Percentiles rank a stretch among this genome's conserved stretches.
These are phyloP conservation scores for Pelargonium nanum DNA, from an alignment of 345 rosid genomes.

Conservation along the genomic window DNA sequence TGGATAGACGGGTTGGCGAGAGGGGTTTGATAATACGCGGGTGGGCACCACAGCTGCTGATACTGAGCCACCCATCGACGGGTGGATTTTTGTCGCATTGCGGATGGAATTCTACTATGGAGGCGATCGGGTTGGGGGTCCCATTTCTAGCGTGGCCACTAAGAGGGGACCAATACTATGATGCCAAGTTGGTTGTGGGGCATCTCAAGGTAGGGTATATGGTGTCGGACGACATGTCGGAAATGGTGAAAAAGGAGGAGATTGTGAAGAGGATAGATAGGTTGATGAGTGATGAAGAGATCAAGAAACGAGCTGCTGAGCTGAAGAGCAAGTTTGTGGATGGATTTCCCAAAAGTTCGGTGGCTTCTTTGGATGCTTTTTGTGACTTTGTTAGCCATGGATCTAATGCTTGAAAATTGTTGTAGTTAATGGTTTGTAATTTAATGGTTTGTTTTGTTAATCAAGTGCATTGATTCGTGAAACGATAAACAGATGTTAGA, in stretches of 20 bases:
- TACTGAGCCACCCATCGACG: slow-evolving; percentile 28
- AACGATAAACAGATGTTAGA: too few relatives aligned
- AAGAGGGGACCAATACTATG: slow-evolving; percentile 25
- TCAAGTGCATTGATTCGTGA: too few relatives aligned
- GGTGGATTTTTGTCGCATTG: slow-evolving; percentile 36
- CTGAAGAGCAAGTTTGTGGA: slow-evolving; percentile 11
- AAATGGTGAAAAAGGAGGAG: slow-evolving; percentile 10
- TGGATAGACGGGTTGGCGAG: slow-evolving; percentile 15
- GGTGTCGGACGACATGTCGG: slow-evolving; percentile 17
- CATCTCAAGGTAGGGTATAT: slow-evolving; percentile 14
- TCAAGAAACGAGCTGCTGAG: slow-evolving; percentile 12
- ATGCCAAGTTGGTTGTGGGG: slow-evolving; percentile 23
- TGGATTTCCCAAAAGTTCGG: slow-evolving; percentile 21
- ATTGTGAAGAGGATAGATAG: slow-evolving; percentile 25
- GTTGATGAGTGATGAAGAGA: slow-evolving; percentile 28
- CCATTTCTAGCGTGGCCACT: slow-evolving; percentile 31
- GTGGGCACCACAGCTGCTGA: slow-evolving; percentile 35
- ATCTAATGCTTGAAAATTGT: too few relatives aligned
- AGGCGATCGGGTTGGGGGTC: slow-evolving; percentile 23
- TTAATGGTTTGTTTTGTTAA: too few relatives aligned
- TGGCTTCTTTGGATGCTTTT: slow-evolving; percentile 20
- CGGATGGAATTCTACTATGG: slow-evolving; percentile 38
- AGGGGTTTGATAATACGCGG: slow-evolving; percentile 31
- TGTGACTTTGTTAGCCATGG: slow-evolving; percentile 6
- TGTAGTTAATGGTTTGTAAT: too few relatives aligned